Evolutionary conservation across 768 basidiomycete species (phyloP).

Genomic region (Amyloporia xantha): DNA sequence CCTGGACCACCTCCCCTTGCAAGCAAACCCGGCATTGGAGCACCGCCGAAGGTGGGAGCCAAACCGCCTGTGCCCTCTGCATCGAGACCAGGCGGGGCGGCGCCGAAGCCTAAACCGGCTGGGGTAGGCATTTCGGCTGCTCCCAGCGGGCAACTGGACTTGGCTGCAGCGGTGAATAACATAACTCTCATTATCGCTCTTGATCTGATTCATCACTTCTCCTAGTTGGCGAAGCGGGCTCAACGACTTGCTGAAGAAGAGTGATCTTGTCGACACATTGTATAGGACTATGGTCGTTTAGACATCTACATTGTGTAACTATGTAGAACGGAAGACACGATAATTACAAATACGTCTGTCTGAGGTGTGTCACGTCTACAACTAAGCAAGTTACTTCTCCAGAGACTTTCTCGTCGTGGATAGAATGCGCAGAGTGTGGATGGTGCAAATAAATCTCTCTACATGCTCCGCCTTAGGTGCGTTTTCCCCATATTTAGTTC

Average conservation of each 20-base stretch:
- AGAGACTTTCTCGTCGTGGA: too few species aligned
- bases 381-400: too few species aligned
- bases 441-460: too few species aligned
- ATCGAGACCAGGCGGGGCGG: slow-evolving; percentile 38
- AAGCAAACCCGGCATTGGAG: slow-evolving; percentile 40
- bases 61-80: slow-evolving; percentile 63
- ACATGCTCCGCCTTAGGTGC: too few species aligned
- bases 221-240: slow-evolving; percentile 72
- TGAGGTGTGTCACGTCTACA: too few species aligned
- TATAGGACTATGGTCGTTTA: background rate
- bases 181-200: background rate
- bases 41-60: slow-evolving; percentile 36
- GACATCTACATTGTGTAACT: background rate
- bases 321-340: background rate
- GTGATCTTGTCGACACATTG: background rate
- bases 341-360: too few species aligned
- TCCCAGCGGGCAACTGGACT: slow-evolving; percentile 61
- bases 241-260: slow-evolving; percentile 40
- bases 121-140: slow-evolving; percentile 35
- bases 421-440: too few species aligned
- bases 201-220: background rate
- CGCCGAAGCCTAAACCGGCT: slow-evolving; percentile 33
- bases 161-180: slow-evolving; percentile 72
- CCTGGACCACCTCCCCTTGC: slow-evolving; percentile 50
- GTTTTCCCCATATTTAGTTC: too few species aligned